Percentiles rank a stretch among this genome's conserved stretches.
Conservation (phyloP, 129 eudicot species). For the Artemisia argyi region DNA sequence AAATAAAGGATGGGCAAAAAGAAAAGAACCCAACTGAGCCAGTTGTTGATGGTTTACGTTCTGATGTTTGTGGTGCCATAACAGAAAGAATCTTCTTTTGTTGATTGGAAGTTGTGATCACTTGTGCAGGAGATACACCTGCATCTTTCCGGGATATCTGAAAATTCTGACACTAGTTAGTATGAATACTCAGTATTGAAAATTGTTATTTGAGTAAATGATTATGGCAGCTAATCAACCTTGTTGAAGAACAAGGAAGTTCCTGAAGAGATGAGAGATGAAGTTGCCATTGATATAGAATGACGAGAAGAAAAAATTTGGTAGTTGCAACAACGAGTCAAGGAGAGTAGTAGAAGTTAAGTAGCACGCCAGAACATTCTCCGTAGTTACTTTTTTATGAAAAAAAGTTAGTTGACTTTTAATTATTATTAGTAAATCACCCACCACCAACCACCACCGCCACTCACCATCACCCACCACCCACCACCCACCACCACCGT, state of each 20-base stretch:
- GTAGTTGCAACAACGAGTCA: no score
- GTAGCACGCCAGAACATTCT: no score
- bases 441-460: no score
- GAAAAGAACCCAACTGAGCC: conserved; percentile 64
- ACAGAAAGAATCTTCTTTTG: conserved; percentile 48
- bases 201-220: neutral
- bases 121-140: conserved; percentile 38
- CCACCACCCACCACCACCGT: no score
- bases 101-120: conserved; percentile 30
- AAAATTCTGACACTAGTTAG: neutral
- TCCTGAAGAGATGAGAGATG: conserved; percentile 1
- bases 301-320: no score
- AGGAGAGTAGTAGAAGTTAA: no score
- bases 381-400: no score
- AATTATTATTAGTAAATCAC: no score
- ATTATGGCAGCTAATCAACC: neutral
- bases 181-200: neutral
- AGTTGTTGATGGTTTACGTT: conserved; percentile 63
- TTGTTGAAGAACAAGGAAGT: conserved; percentile 16
- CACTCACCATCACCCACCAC: no score
- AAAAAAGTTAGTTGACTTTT: no score
- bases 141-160: conserved; percentile 48
- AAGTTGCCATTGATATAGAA: neutral
- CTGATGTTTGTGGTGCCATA: conserved; percentile 61
- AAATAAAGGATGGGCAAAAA: neutral